Evolutionary conservation across 176 grass and related monocot species (phyloP), one percentile per base, ranked within the genome.

Genomic region (Cenchrus americanus): DNA sequence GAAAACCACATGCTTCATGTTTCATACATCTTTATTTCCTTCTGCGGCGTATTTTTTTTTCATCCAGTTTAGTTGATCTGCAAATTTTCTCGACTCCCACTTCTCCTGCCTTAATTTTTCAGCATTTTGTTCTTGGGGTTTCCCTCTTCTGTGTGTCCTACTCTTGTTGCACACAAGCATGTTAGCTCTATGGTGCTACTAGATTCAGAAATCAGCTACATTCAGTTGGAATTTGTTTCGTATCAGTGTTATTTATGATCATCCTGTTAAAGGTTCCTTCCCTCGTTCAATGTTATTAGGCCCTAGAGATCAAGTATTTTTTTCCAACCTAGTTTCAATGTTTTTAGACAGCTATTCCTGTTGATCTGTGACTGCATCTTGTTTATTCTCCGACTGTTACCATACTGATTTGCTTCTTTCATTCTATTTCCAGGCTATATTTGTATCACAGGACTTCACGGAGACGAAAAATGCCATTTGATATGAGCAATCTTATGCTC

Each of bases 381-480:
- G 34, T 37, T 37, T 37, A 37, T 37, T 37, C 34, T 37, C 34
- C 34, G 34, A 60, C 57, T 23, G n/a, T 23, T 11, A 60, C 21
- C 8, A 11, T 60, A 60, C 49, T 82, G 27, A 86, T 52, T 21
- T 41, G 88, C 64, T 78, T 74, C 59, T 52, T 18, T 30, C 72
- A 48, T 66, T 42, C 6, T 63, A 5, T 73, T 49, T n/a, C 64
- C 65, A 82, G 82, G 48, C 21, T 43, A 77, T 10, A 19, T 32
- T 61, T 82, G 10, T 72, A 67, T 34, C 10, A 18, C 27, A 53
- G 27, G 73, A 10, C 17, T 13, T 34, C 48, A 82, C 62, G 30
- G 50, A 62, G 8, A 65, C 7, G 66, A 54, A 79, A 79, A 8
- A 94, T 94, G 92, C 82, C 79, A 69, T 79, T 41, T n/a, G 22